Conservation (phyloP, 129 eudicot genomes). For the Smallanthus sonchifolius region DNA sequence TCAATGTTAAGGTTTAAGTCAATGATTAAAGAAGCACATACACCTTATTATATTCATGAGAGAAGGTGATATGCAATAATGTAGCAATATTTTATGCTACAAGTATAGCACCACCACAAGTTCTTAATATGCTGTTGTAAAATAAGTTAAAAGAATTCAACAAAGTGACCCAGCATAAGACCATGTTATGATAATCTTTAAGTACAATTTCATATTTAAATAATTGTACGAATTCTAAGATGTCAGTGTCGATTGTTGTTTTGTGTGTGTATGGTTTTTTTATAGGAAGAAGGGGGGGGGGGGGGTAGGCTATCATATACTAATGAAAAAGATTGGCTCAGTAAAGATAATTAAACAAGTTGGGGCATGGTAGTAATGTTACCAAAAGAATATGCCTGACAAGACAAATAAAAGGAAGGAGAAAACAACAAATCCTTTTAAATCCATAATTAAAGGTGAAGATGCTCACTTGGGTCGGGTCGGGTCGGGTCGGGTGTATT, state of each 20-base stretch:
- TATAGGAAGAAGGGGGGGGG: no score
- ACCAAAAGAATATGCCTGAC: slow-evolving; percentile 17
- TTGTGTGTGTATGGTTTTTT: not conserved
- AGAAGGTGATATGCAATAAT: slow-evolving; percentile 36
- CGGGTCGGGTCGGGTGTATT: no score
- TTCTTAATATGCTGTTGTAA: slow-evolving; percentile 11
- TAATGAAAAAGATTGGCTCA: not conserved
- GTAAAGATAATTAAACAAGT: not conserved
- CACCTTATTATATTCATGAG: slow-evolving; percentile 11
- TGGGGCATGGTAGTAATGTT: not conserved
- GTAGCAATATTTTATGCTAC: slow-evolving; percentile 16
- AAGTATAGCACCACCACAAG: slow-evolving; percentile 6
- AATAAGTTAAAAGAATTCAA: slow-evolving; percentile 19
- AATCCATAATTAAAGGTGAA: not conserved
- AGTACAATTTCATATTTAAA: no score
- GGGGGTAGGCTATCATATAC: no score
- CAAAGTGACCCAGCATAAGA: slow-evolving; percentile 4
- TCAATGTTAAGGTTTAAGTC: slow-evolving; percentile 3
- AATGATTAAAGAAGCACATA: slow-evolving; percentile 23
- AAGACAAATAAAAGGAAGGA: not conserved
- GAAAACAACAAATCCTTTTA: slow-evolving; percentile 16
- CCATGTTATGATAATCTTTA: not conserved
- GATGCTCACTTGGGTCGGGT: not conserved
- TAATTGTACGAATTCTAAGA: slow-evolving; percentile 10
- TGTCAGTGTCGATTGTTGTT: not conserved